phyloP scores from a whole-genome alignment of 306 rosid genomes.

The Lupinus albus region DNA sequence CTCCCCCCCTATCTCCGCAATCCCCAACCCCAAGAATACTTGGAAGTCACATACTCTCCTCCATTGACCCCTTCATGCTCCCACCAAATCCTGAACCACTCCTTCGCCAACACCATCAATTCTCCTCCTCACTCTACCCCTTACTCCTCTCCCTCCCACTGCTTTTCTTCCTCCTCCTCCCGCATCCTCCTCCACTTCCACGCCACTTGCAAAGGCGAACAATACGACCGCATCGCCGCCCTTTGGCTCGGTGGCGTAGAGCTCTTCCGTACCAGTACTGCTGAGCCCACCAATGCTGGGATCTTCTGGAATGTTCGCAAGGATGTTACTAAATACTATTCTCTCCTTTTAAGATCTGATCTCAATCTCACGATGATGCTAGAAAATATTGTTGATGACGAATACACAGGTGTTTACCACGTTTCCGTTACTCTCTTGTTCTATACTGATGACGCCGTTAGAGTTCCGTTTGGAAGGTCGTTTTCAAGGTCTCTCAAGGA shows the following conservation, averaged over 20 bases:
- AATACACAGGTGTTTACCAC: slow-evolving; percentile 69
- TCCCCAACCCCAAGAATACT: slow-evolving; percentile 41
- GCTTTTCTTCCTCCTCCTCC: slow-evolving; percentile 66
- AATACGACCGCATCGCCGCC: slow-evolving; percentile 82
- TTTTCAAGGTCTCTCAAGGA: slow-evolving; percentile 37
- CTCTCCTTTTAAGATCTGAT: slow-evolving; percentile 49
- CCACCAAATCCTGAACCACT: slow-evolving; percentile 56
- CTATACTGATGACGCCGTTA: slow-evolving; percentile 38
- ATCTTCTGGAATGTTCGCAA: slow-evolving; percentile 75
- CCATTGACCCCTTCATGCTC: slow-evolving; percentile 59
- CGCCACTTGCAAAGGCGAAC: slow-evolving; percentile 64
- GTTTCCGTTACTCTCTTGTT: slow-evolving; percentile 54
- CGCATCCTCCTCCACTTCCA: slow-evolving; percentile 56
- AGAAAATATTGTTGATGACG: slow-evolving; percentile 58
- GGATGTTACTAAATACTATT: slow-evolving; percentile 71
- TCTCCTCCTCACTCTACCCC: slow-evolving; percentile 64
- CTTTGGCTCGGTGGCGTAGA: slow-evolving; percentile 78
- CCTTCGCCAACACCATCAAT: slow-evolving; percentile 71
- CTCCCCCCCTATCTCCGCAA: slow-evolving; percentile 20
- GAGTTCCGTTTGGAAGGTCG: slow-evolving; percentile 13
- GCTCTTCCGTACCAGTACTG: slow-evolving; percentile 81
- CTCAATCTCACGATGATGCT: slow-evolving; percentile 74
- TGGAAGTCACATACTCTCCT: slow-evolving; percentile 60
- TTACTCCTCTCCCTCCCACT: slow-evolving; percentile 60
- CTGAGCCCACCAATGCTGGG: slow-evolving; percentile 59